phyloP scores from a whole-genome alignment of 2,329 filamentous ascomycete species.

The Arthrobotrys iridis region DNA sequence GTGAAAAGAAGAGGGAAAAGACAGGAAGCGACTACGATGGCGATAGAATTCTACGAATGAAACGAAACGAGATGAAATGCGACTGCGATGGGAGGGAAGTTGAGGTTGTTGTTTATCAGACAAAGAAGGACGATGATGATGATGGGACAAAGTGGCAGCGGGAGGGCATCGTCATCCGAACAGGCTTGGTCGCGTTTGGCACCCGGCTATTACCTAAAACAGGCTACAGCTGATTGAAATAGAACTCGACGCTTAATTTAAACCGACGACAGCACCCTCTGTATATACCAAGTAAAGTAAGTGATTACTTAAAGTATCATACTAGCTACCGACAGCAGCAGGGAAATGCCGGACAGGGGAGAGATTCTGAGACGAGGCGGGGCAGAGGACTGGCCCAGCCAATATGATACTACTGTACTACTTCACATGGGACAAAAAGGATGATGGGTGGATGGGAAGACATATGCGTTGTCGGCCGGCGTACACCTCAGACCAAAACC shows the following conservation, averaged over 20 bases:
- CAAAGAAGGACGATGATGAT: neutral
- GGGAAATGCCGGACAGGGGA: neutral
- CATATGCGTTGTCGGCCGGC: constrained; percentile 27
- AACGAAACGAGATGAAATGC: neutral
- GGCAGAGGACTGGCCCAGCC: too few species aligned
- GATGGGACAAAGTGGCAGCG: neutral
- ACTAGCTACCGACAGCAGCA: neutral
- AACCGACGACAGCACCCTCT: neutral
- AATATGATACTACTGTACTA: neutral
- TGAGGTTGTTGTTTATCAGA: neutral
- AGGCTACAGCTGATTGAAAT: neutral
- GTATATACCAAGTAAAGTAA: too few species aligned
- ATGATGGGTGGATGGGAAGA: neutral
- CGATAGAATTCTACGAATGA: constrained; percentile 10
- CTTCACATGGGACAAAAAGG: neutral
- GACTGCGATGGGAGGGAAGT: neutral
- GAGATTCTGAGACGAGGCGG: neutral
- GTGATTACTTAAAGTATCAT: too few species aligned
- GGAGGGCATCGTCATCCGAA: constrained; percentile 47
- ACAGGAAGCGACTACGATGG: neutral
- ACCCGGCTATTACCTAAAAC: neutral
- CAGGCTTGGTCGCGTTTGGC: constrained; percentile 17
- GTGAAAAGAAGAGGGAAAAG: too few species aligned
- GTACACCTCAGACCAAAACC: constrained; percentile 33
- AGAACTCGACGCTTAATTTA: too few species aligned